Conservation (phyloP, 2,329 filamentous ascomycete species). For the Cercospora zeae-maydis region DNA sequence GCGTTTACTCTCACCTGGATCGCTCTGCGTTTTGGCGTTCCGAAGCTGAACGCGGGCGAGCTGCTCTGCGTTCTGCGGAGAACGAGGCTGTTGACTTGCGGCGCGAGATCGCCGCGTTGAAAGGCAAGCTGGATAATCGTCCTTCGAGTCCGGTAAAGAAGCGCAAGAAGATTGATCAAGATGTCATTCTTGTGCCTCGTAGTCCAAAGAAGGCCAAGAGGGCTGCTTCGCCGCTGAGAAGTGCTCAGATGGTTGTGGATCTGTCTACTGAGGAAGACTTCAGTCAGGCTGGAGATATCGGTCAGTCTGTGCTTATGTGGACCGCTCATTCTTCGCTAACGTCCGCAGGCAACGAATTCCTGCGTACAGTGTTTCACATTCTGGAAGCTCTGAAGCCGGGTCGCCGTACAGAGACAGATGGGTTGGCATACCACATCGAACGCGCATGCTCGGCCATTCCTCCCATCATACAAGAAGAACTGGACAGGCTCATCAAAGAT, state of each 20-base stretch:
- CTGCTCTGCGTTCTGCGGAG: constrained; percentile 19
- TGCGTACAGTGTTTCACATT: constrained; percentile 31
- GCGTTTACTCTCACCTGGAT: constrained; percentile 38
- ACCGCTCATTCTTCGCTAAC: constrained; percentile 4
- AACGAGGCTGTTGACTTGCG: constrained; percentile 23
- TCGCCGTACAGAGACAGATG: constrained; percentile 17
- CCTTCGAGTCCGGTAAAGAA: constrained; percentile 24
- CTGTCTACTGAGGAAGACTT: constrained; percentile 16
- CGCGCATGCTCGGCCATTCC: constrained; percentile 25
- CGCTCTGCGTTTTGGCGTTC: constrained; percentile 40
- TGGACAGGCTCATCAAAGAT: constrained; percentile 10
- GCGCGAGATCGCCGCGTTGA: constrained; percentile 27
- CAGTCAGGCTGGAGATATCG: constrained; percentile 23
- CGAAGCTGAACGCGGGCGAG: constrained; percentile 28
- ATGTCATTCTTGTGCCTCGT: constrained; percentile 27
- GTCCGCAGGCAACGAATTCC: constrained; percentile 25
- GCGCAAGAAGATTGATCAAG: constrained; percentile 30
- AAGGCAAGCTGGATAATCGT: constrained; percentile 21
- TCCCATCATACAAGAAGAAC: constrained; percentile 23
- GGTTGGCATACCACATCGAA: constrained; percentile 30
- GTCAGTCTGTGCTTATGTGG: constrained; percentile 13
- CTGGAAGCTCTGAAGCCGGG: constrained; percentile 27
- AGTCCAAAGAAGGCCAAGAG: constrained; percentile 27
- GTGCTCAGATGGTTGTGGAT: background rate
- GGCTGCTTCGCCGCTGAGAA: constrained; percentile 16